Base-by-base conservation (phyloP, 2,329 filamentous ascomycete genomes). In the Ceratocystis huliohia region DNA sequence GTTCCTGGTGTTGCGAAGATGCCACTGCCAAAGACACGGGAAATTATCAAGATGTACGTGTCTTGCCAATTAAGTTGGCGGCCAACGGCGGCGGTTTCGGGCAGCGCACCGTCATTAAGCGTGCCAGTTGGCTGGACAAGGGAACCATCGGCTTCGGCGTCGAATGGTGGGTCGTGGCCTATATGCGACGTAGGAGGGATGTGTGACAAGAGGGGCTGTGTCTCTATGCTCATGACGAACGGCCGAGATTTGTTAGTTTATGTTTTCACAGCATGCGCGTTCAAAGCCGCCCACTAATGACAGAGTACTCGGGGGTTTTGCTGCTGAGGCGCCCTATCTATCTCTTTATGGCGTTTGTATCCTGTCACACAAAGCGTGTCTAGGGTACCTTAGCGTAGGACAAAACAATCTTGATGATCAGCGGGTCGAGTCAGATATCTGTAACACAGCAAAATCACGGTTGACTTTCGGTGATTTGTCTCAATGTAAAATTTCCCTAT, bases 1-100 rank as follows among this genome's bases (percentile, higher is more conserved):
- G 85, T 80, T 0, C 84, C 86, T 0, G 85, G 87, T 0, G 86
- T 88, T 0, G 87, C 86, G 71, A 89, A 90, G 69, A 90, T 88
- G 30, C 86, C 87, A 70, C 81, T 86, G 13, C 86, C 86, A 37
- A 89, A 84, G 5, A 89, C 84, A 13, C 86, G 80, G 1, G 84
- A 87, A 30, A 88, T 84, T 6, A 87, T 83, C 22, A 88, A 78
- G 65, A 88, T 84, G 72, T 85, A 88, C 1, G 84, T 83, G 70
- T 82, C 85, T 30, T 78, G 77, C 84, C 85, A 87, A 66, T 76
- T 81, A 63, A 88, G 79, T 17, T 78, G 85, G 22, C 85, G 79
- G 1, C 84, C 84, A 25, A 80, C 74, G 0, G 79, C 78, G 0
- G 82, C 82, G 0, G 83, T 82, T 70, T 86, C 84, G 1, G 81